Conservation (phyloP, 1,284 basidiomycete species). For the Papiliotrema fonsecae region DNA sequence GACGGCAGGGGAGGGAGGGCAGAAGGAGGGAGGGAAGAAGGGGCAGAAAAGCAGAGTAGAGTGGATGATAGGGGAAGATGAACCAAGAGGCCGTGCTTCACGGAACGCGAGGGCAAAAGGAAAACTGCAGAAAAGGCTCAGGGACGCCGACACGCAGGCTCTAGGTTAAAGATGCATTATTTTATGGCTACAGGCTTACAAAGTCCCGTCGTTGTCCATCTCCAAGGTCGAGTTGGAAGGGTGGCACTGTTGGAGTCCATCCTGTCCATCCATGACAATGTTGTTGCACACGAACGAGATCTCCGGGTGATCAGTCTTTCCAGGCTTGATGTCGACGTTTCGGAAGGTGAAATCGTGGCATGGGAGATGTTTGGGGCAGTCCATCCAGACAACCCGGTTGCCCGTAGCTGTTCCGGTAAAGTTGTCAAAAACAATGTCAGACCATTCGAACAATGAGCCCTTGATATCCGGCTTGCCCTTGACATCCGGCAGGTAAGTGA, state of each 20-base stretch:
- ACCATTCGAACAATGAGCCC: conserved; percentile 18
- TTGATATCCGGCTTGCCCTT: conserved; percentile 5
- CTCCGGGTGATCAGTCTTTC: conserved; percentile 18
- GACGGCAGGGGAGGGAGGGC: neutral
- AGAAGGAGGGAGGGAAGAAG: too few species aligned
- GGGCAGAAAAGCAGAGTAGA: too few species aligned
- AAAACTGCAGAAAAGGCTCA: conserved; percentile 5
- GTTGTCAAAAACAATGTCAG: conserved; percentile 20
- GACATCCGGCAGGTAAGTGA: conserved; percentile 11
- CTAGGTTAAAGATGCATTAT: neutral
- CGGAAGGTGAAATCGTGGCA: conserved; percentile 20
- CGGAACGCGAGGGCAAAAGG: conserved; percentile 8
- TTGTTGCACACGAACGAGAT: conserved; percentile 26
- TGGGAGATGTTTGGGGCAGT: conserved; percentile 21
- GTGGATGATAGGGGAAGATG: conserved; percentile 5
- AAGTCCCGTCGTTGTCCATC: conserved; percentile 19
- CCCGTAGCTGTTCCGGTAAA: conserved; percentile 11
- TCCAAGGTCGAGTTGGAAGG: conserved; percentile 25
- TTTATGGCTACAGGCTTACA: conserved; percentile 3
- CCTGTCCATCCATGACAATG: conserved; percentile 10
- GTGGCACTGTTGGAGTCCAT: conserved; percentile 18
- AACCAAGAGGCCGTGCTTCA: conserved; percentile 8
- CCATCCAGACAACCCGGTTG: conserved; percentile 22
- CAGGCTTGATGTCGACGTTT: conserved; percentile 16
- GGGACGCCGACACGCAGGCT: neutral